Evolutionary conservation across 352 stramenopile species (phyloP).

Genomic region (Pythium vanterpoolii): DNA sequence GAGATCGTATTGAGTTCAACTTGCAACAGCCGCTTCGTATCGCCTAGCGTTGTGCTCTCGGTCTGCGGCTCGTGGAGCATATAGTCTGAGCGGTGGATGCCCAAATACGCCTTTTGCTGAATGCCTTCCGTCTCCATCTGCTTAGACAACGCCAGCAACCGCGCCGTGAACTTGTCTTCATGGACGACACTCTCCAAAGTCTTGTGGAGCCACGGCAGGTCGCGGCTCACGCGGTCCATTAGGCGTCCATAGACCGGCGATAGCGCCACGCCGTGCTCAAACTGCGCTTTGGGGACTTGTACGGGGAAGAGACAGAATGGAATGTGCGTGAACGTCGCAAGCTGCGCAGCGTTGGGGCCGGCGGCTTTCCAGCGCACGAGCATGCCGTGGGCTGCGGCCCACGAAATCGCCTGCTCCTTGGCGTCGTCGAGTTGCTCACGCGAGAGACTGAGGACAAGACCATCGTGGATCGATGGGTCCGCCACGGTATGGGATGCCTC

Average conservation of each 20-base stretch:
- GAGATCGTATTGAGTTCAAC: constrained; percentile 99
- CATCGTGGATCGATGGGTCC: constrained; percentile 22
- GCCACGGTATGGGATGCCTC: constrained; percentile 1
- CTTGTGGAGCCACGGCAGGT: constrained; percentile 75
- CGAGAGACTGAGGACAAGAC: constrained; percentile 39
- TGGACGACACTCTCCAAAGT: constrained; percentile 70
- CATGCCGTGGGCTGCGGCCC: constrained; percentile 68
- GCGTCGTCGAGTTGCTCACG: constrained; percentile 36
- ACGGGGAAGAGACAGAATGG: constrained; percentile 72
- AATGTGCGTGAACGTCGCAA: constrained; percentile 69
- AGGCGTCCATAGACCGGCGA: constrained; percentile 73
- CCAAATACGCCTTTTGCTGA: constrained; percentile 82
- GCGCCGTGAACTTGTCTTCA: constrained; percentile 85
- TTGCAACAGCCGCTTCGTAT: constrained; percentile 81
- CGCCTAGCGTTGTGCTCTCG: constrained; percentile 23
- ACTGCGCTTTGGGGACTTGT: constrained; percentile 53
- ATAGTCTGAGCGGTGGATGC: constrained; percentile 93
- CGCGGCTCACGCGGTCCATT: constrained; percentile 77
- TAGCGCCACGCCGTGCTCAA: constrained; percentile 60
- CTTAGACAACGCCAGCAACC: constrained; percentile 77
- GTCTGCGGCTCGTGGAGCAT: constrained; percentile 88
- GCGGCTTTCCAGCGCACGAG: constrained; percentile 61
- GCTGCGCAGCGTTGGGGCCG: constrained; percentile 20
- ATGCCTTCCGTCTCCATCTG: constrained; percentile 60
- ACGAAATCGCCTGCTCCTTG: constrained; percentile 76